Conservation (phyloP, 768 basidiomycete species). For the Leccinum aurantiacum region DNA sequence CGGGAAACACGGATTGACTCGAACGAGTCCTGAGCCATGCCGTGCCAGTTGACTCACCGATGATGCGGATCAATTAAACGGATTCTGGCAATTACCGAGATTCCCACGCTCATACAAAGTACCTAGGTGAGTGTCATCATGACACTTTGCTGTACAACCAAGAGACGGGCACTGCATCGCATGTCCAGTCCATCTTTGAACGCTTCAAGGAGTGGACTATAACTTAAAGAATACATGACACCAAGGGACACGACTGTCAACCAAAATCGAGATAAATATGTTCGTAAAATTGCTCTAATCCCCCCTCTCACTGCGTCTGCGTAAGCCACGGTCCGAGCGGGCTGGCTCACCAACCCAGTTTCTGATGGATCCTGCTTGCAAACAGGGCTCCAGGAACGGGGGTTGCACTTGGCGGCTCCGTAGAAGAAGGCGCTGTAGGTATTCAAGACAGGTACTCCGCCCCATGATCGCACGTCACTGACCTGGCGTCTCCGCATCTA, state of each 20-base stretch:
- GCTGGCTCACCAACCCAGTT: constrained; percentile 1
- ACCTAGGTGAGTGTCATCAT: background rate
- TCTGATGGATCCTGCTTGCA: constrained; percentile 8
- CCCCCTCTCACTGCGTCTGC: no score
- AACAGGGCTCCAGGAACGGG: constrained; percentile 12
- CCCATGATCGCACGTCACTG: constrained; percentile 3
- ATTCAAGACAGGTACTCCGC: background rate
- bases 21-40: background rate
- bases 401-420: background rate
- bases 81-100: background rate
- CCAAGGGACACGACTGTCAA: background rate
- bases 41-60: background rate
- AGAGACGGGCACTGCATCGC: background rate
- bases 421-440: background rate
- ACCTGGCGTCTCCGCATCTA: constrained; percentile 2
- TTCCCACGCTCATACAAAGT: background rate
- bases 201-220: background rate
- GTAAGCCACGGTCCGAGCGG: background rate
- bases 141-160: background rate
- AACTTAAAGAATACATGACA: background rate
- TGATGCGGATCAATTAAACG: background rate
- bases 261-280: background rate
- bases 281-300: background rate
- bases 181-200: background rate
- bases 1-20: background rate